Evolutionary conservation across 2,329 filamentous ascomycete species (phyloP).

Genomic region (Diplodia mutila): DNA sequence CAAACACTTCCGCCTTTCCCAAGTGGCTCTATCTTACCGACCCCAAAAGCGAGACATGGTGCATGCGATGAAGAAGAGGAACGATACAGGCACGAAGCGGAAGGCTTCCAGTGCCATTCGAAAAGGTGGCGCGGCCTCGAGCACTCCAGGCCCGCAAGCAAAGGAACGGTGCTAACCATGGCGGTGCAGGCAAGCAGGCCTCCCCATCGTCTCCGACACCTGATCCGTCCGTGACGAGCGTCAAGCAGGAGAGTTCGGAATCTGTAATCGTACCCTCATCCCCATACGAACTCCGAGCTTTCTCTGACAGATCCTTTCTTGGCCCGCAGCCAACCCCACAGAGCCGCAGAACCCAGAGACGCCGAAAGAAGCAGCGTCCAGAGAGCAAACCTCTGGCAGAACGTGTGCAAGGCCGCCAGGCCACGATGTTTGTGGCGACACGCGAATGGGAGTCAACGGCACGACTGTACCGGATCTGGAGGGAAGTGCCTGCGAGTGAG

Average conservation of each 20-base stretch:
- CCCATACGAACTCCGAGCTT: neutral
- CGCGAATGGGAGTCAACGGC: neutral
- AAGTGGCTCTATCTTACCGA: too few relatives aligned
- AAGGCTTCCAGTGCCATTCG: neutral
- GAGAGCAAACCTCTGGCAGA: too few relatives aligned
- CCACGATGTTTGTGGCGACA: neutral
- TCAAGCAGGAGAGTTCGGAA: neutral
- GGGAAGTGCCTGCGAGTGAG: neutral
- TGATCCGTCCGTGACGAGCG: too few relatives aligned
- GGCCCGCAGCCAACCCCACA: neutral
- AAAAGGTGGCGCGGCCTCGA: neutral
- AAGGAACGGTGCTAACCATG: neutral
- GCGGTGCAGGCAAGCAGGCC: neutral
- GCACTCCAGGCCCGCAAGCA: neutral
- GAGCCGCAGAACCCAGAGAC: neutral
- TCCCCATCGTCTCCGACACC: neutral
- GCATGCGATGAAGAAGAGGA: too few relatives aligned
- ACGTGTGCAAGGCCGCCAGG: neutral
- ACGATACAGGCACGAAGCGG: too few relatives aligned
- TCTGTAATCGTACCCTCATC: neutral
- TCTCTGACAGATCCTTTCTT: neutral
- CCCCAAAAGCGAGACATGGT: too few relatives aligned
- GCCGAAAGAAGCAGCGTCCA: too few relatives aligned
- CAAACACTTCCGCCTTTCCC: neutral
- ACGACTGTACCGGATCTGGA: neutral